Base-by-base conservation (phyloP, 1,284 basidiomycete genomes). In the Papiliotrema laurentii region DNA sequence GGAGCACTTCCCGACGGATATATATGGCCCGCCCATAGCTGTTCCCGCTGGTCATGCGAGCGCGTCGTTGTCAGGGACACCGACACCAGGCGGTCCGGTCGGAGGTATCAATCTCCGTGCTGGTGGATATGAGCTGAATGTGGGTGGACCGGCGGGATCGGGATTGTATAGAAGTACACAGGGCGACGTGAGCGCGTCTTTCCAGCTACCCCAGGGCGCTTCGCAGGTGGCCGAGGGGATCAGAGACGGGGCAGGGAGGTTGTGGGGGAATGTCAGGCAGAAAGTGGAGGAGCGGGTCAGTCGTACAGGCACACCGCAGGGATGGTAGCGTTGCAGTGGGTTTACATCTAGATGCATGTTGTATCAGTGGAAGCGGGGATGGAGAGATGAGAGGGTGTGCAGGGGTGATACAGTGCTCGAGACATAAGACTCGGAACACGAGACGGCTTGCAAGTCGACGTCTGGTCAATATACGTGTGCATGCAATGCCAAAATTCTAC, bases 261-360 rank as follows among this genome's bases (percentile, higher is more conserved):
- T 97, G 57, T 78, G 94, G 60, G 90, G 86, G 16, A 91, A 86
- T 69, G 85, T 96, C 39, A 85, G 84, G 74, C 87, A 89, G 64
- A 86, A 86, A 1, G 89, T 93, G 40, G 90, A 92, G 74, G 87
- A 91, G 66, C 87, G 89, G 1, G 90, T 92, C 30, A 89, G 90
- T 56, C 50, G 73, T 25, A 58, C 60, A 2, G 62, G 59, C 5
- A 72, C 73, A 27, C 73, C 72, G 3, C 59, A 52, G 19, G 55
- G 21, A 14, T 13, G 9, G 18, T 21, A 34, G 21, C n/a, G n/a
- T n/a, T n/a, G n/a, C n/a, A n/a, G n/a, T n/a, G n/a, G n/a, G n/a
- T n/a, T n/a, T n/a, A n/a, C n/a, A n/a, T n/a, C n/a, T n/a, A n/a
- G n/a, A n/a, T n/a, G n/a, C n/a, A n/a, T n/a, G n/a, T n/a, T n/a